Percentiles rank a stretch among this genome's conserved stretches.
Conservation (phyloP, 441 rosid species). For the Pelargonium cotyledonis region DNA sequence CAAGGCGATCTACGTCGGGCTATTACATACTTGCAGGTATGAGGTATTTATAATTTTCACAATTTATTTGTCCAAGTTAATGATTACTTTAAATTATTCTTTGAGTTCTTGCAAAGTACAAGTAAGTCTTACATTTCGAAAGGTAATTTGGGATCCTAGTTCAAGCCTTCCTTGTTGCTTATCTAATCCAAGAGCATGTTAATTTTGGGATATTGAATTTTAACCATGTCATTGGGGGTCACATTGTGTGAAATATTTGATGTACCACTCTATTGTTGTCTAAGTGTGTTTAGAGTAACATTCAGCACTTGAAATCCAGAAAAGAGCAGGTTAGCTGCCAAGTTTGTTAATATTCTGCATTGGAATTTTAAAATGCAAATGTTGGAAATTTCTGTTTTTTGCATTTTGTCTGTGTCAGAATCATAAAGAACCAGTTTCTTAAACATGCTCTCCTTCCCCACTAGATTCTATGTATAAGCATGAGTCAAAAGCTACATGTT, state of each 20-base stretch:
- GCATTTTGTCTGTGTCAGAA: no score
- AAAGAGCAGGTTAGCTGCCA: background rate
- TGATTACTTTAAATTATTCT: background rate
- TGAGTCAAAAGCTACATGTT: background rate
- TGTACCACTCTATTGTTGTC: background rate
- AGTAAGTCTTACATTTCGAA: background rate
- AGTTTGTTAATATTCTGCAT: no score
- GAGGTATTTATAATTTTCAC: constrained; percentile 10
- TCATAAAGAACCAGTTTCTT: no score
- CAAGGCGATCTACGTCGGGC: constrained; percentile 98
- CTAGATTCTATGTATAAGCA: background rate
- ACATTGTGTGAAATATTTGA: background rate
- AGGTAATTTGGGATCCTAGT: background rate
- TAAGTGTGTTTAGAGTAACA: background rate
- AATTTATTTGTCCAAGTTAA: background rate
- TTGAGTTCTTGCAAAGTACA: background rate
- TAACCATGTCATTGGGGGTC: background rate
- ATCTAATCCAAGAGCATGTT: no score
- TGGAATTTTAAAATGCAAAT: no score
- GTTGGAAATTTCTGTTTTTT: no score
- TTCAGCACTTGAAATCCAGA: background rate
- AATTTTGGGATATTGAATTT: background rate
- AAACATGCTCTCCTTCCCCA: no score
- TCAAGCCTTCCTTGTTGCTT: no score
- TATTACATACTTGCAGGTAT: constrained; percentile 87